Evolutionary conservation across 177 flowering plant genomes (phyloP), one percentile per base, ranked within the genome.

Genomic region (Vitis hybrid): DNA sequence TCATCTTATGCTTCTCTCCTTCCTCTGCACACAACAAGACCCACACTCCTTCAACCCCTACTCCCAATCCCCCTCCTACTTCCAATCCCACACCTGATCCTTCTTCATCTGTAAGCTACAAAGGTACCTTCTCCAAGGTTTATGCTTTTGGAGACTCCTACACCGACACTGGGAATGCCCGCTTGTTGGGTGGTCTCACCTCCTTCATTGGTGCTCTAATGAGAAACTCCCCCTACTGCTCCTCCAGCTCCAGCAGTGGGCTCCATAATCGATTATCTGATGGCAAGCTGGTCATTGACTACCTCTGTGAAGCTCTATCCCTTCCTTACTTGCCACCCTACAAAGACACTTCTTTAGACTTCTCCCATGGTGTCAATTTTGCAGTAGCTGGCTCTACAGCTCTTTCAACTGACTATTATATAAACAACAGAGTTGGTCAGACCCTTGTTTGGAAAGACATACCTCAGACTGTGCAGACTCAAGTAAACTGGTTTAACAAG

Each of bases 361-460:
- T 78, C 71, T 48, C 80, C 1, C 1, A 4, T 1, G 90, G 87
- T 3, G 80, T 46, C 12, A 86, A 86, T 67, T 84, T 86, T 64
- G 90, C 87, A 0, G 41, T 87, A 1, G 79, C 82, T 1, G 88
- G 88, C 30, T 69, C 85, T 1, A 76, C 90, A 7, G 14, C 72
- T 18, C 64, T 87, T 10, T 11, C 79, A 0, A 20, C 32, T 3
- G 79, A 81, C 11, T 76, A 30, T 70, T 84, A 75, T 65, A 9
- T 18, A 13, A 57, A 21, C 0, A 61, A 67, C 18, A 77, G 52
- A 3, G 49, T 71, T 2, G 54, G 60, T 2, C 77, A 58, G 58
- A 60, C 58, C 11, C 20, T 79, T 2, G 50, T 68, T 65, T 84
- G 84, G 87, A 73, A 81, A n/a, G 64, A 11, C 0, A 52, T 64